Conservation (phyloP, 2,329 filamentous ascomycete genomes). For the Colletotrichum spaethianum region DNA sequence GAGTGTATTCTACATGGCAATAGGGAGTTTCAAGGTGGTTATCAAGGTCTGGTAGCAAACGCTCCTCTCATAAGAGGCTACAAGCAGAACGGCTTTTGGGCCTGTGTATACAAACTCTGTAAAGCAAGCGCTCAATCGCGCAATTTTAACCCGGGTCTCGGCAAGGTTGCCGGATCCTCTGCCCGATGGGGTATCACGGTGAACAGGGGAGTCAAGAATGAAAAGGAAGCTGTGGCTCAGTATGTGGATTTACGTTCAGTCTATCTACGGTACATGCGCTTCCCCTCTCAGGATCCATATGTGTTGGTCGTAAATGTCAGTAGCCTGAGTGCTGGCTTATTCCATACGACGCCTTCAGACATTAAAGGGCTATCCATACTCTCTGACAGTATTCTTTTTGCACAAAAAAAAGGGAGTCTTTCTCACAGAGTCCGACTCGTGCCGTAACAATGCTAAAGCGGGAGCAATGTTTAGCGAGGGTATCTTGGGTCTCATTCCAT, state of each 20-base stretch:
- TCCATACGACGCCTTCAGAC: background rate
- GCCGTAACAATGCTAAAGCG: constrained; percentile 22
- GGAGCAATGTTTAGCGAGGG: constrained; percentile 34
- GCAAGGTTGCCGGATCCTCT: background rate
- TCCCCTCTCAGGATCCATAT: constrained; percentile 9
- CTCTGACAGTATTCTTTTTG: background rate
- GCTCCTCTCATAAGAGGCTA: background rate
- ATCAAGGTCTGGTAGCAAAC: background rate
- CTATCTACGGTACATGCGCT: constrained; percentile 21
- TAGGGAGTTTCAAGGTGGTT: constrained; percentile 32
- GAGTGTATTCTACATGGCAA: constrained; percentile 36
- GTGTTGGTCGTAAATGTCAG: constrained; percentile 2
- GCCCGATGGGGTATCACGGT: background rate
- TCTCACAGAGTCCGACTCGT: constrained; percentile 15
- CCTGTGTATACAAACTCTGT: constrained; percentile 20
- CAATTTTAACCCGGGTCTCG: background rate
- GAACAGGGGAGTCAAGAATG: too few relatives aligned
- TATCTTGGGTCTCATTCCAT: constrained; percentile 37
- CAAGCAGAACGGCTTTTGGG: constrained; percentile 1
- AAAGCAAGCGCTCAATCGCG: constrained; percentile 22
- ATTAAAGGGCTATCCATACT: constrained; percentile 9
- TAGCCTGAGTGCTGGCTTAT: background rate
- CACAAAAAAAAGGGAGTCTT: background rate
- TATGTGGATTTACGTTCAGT: background rate
- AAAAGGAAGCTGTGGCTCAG: background rate